A percentile compares a stretch with the other conserved stretches of the same genome.
Evolutionary conservation across 1,284 basidiomycete species (phyloP).

Genomic region (Clitocybe nebularis): DNA sequence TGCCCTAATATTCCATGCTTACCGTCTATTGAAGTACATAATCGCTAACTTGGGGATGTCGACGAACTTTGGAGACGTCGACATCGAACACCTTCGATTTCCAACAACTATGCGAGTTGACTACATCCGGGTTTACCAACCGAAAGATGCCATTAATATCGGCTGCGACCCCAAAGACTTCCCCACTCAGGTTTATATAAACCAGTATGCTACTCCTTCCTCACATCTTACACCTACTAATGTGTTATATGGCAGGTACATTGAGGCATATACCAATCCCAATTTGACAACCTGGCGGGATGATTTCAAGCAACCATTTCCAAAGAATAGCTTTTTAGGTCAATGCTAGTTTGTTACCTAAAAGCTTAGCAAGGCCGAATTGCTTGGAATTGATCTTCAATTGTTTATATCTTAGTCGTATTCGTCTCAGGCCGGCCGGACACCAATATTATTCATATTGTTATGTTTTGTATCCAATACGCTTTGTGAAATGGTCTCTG

Average conservation of each 20-base stretch:
- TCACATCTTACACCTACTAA: slow-evolving; percentile 4
- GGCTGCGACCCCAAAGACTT: slow-evolving; percentile 80
- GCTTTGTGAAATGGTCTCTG: too few species aligned
- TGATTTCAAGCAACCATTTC: slow-evolving; percentile 57
- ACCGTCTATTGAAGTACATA: slow-evolving; percentile 49
- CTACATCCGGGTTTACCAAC: slow-evolving; percentile 83
- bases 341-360: slow-evolving; percentile 33
- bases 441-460: too few species aligned
- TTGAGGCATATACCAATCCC: slow-evolving; percentile 49
- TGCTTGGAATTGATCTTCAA: too few species aligned
- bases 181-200: slow-evolving; percentile 76
- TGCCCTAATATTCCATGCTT: background rate
- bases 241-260: slow-evolving; percentile 33
- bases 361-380: background rate
- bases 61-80: slow-evolving; percentile 67
- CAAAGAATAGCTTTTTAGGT: slow-evolving; percentile 52
- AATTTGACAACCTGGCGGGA: slow-evolving; percentile 58
- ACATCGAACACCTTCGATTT: slow-evolving; percentile 64
- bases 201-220: slow-evolving; percentile 42
- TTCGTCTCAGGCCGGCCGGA: too few species aligned
- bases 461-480: too few species aligned
- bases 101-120: slow-evolving; percentile 75
- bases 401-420: too few species aligned
- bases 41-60: slow-evolving; percentile 84
- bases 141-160: slow-evolving; percentile 60